Evolutionary conservation across 2,329 filamentous ascomycete genomes (phyloP), one percentile per base, ranked within the genome.

Genomic region (Colletotrichum euphorbiae): DNA sequence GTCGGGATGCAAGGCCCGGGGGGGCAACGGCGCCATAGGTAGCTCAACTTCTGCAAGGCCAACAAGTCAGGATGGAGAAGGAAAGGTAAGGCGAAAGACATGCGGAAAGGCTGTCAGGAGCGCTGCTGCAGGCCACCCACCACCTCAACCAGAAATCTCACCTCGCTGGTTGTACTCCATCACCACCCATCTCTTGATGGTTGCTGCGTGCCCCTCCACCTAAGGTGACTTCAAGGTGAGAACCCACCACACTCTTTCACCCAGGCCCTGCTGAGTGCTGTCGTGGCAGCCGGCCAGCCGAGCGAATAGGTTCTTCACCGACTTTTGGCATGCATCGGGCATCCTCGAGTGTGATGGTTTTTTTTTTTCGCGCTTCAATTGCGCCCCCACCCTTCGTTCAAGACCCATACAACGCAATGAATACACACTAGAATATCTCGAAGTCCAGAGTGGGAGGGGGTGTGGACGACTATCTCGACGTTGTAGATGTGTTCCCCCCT

Each of bases 261-360:
- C 24, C 24, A 24, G 4, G 52, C 52, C 45, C 52, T 65, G 28
- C 51, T 61, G 12, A 19, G 56, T 17, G 54, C 56, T 55, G 65
- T 68, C 60, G 60, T 68, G 65, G 65, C 65, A 68, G 60, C 54
- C 59, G 40, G 60, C 45, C 59, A 51, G 64, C 52, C 64, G 52
- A 38, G 63, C 58, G 63, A 51, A 50, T 31, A 43, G 58, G 28
- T n/a, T 64, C 60, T 51, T 68, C 65, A 68, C 65, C 65, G 65
- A 68, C 65, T 68, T 68, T 68, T 68, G 54, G 46, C 31, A 43
- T 65, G 65, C 61, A n/a, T n/a, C n/a, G n/a, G n/a, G n/a, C n/a
- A 55, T 64, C 48, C 51, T 9, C 33, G 24, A 24, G 46, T 40
- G 28, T 31, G 21, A 11, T 48, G 4, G 21, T 21, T 24, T 24